Evolutionary conservation across 192 early-diverging fungal genomes (phyloP), one percentile per base, ranked within the genome.

Genomic region (Rhizoclosmatium sp.): DNA sequence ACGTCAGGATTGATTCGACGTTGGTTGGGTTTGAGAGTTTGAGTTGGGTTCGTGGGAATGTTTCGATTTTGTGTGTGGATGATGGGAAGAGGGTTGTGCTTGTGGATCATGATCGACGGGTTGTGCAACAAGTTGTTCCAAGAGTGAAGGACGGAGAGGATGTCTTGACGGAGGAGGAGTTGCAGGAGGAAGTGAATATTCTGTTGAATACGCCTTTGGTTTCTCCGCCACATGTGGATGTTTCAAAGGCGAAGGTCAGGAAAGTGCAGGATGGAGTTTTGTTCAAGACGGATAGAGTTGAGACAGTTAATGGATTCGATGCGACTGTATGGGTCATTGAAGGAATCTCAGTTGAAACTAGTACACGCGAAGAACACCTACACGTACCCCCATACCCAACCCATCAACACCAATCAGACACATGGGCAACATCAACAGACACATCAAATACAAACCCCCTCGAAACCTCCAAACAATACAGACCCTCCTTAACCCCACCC

Each of bases 11-110:
- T 10, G 89, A 90, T 64, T 84, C 86, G 39, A 86, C 89, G 2
- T 79, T 90, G 19, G 86, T 90, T 69, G 89, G 89, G 3, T 89
- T 86, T 71, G 89, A 89, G 59, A 73, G 79, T 41, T 62, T 90
- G 49, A 69, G 72, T 2, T 90, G 87, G 87, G 65, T 90, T 56
- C 72, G 87, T 3, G 87, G 87, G 39, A 81, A 90, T 59, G 48
- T 16, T 23, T 23, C 41, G 0, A 54, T 80, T n/a, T 4, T 41
- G 31, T 62, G 12, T 69, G 48, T 39, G 12, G 71, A 69, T 9
- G 21, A 73, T 48, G 84, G 80, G 16, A 65, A 74, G 4, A 75
- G 68, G 45, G 58, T 87, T 2, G 87, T 87, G 14, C 72, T 85
- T 49, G 75, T 78, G 61, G 89, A 87, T 75, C 89, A 83, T 69